phyloP scores from a whole-genome alignment of 129 eudicot genomes.

The Arctium minus region DNA sequence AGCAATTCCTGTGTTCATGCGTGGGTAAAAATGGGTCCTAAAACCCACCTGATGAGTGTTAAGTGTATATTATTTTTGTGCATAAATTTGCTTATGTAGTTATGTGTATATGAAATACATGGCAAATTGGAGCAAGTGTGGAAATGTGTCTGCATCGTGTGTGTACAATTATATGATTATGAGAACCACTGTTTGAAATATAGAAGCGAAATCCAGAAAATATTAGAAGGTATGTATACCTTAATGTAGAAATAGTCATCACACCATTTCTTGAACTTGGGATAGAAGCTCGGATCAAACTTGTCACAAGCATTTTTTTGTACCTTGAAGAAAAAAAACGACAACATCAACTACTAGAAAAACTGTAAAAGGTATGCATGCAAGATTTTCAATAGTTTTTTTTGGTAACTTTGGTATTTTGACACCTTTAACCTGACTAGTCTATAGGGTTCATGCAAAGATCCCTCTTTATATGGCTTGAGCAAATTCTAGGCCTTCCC shows the following conservation, averaged over 20 bases:
- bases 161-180: not conserved
- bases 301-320: conserved; percentile 96
- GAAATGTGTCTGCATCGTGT: not conserved
- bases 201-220: not conserved
- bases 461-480: not conserved
- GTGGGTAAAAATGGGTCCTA: not conserved
- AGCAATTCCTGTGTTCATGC: no score
- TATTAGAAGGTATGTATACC: conserved; percentile 37
- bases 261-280: conserved; percentile 99
- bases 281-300: conserved; percentile 88
- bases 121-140: not conserved
- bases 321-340: conserved; percentile 46
- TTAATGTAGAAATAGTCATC: conserved; percentile 96
- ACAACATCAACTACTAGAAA: conserved; percentile 13
- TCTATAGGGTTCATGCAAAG: not conserved
- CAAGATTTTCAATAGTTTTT: not conserved
- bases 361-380: not conserved
- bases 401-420: not conserved
- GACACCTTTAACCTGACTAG: not conserved
- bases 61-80: not conserved
- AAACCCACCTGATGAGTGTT: not conserved
- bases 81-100: not conserved
- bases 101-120: no score
- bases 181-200: no score
- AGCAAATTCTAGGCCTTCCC: not conserved